Conservation (phyloP, 352 stramenopile genomes). For the Achlya hypogyna region DNA sequence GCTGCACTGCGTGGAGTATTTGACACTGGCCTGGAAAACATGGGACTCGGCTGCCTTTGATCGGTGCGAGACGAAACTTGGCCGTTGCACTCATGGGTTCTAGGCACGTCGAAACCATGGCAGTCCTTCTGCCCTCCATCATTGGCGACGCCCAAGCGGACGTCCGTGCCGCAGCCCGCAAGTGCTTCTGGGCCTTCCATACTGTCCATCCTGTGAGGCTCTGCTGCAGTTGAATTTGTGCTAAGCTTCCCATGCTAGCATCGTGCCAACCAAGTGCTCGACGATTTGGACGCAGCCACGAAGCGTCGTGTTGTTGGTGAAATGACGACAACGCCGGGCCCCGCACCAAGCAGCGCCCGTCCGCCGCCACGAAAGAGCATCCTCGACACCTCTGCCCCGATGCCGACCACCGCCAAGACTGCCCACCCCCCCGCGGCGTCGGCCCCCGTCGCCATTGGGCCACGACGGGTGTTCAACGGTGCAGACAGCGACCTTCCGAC, state of each 20-base stretch:
- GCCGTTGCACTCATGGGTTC: not conserved
- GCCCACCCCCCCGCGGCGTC: too few relatives aligned
- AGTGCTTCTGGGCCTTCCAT: conserved; percentile 74
- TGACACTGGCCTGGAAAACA: conserved; percentile 57
- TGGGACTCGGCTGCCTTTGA: conserved; percentile 59
- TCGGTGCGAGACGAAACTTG: conserved; percentile 37
- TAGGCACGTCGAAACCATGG: conserved; percentile 52
- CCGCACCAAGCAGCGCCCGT: not conserved
- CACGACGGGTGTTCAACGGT: not conserved
- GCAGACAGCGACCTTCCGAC: not conserved
- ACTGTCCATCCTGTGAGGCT: not conserved
- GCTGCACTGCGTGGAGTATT: conserved; percentile 56
- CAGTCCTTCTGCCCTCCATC: conserved; percentile 44
- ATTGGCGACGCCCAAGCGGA: conserved; percentile 61
- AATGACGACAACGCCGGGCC: not conserved
- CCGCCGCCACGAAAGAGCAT: not conserved
- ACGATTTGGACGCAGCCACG: conserved; percentile 53
- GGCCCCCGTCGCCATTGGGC: not conserved
- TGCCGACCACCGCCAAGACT: not conserved
- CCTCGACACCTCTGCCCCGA: not conserved
- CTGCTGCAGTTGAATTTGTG: not conserved
- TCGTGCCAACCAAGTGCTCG: conserved; percentile 44
- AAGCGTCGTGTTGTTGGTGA: conserved; percentile 28
- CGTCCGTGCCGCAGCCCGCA: conserved; percentile 63
- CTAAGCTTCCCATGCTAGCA: conserved; percentile 19